Conservation (phyloP, 2,329 filamentous ascomycete genomes). For the Verruconis gallopava region DNA sequence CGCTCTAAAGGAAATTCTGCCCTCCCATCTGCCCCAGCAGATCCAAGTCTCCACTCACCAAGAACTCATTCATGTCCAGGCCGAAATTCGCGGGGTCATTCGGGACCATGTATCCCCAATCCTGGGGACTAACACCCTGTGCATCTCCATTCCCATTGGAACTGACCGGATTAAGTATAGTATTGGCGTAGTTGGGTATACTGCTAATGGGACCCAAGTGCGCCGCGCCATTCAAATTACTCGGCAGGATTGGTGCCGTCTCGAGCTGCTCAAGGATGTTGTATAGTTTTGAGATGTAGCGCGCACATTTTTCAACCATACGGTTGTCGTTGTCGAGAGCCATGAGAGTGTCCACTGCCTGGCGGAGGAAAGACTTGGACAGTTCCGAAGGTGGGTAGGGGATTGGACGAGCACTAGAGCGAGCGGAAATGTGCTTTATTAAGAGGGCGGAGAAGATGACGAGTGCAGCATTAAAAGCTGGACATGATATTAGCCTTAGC, state of each 20-base stretch:
- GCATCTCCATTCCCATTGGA: neutral
- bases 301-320: neutral
- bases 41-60: neutral
- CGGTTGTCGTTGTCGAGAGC: neutral
- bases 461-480: neutral
- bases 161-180: neutral
- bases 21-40: neutral
- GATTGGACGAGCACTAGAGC: neutral
- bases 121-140: neutral
- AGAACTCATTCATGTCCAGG: neutral
- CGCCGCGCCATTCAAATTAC: neutral
- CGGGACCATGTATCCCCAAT: neutral
- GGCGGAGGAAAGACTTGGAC: neutral
- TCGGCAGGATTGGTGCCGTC: neutral
- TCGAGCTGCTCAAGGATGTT: slow-evolving; percentile 1
- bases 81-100: neutral
- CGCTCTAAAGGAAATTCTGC: neutral
- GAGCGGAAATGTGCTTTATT: neutral
- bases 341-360: neutral
- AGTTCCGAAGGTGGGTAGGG: neutral
- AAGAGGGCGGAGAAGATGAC: neutral
- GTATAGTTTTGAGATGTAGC: neutral
- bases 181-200: neutral
- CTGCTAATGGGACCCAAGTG: neutral
- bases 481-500: too few relatives aligned